Evolutionary conservation across 2,329 filamentous ascomycete genomes (phyloP).

Genomic region (Paecilomyces dactylethromorphus): DNA sequence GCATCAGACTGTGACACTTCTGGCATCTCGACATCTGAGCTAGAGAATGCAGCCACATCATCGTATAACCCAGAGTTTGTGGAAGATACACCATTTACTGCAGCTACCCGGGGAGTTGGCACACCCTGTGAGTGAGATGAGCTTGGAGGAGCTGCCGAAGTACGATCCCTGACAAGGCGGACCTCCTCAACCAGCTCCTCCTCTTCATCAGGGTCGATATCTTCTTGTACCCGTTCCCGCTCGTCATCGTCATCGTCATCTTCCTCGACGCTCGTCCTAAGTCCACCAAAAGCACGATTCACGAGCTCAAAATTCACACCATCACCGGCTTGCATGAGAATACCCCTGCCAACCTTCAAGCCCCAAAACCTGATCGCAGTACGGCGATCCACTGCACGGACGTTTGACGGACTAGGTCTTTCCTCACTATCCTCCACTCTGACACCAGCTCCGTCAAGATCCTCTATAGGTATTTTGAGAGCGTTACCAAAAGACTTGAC

Average conservation of each 20-base stretch:
- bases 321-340: constrained; percentile 52
- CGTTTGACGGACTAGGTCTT: constrained; percentile 13
- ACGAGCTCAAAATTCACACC: constrained; percentile 52
- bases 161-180: constrained; percentile 15
- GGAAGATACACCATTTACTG: not conserved
- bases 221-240: constrained; percentile 42
- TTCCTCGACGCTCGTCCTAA: constrained; percentile 39
- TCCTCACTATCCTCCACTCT: constrained; percentile 12
- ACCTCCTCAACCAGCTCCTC: constrained; percentile 36
- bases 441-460: constrained; percentile 38
- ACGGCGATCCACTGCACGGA: constrained; percentile 26
- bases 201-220: constrained; percentile 42
- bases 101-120: not conserved
- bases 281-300: constrained; percentile 56
- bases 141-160: constrained; percentile 1
- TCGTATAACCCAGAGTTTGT: not conserved
- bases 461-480: constrained; percentile 46
- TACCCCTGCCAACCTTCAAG: constrained; percentile 51
- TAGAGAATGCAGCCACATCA: not conserved
- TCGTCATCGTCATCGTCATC: constrained; percentile 28
- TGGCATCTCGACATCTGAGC: constrained; percentile 2
- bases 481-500: constrained; percentile 52
- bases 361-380: constrained; percentile 49
- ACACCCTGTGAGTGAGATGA: not conserved
- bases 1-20: constrained; percentile 1